Percentiles rank a stretch among this genome's conserved stretches.
These are phyloP conservation scores for Drechslera avenae DNA, from an alignment of 2,329 filamentous ascomycete species.

Conservation along the genomic window DNA sequence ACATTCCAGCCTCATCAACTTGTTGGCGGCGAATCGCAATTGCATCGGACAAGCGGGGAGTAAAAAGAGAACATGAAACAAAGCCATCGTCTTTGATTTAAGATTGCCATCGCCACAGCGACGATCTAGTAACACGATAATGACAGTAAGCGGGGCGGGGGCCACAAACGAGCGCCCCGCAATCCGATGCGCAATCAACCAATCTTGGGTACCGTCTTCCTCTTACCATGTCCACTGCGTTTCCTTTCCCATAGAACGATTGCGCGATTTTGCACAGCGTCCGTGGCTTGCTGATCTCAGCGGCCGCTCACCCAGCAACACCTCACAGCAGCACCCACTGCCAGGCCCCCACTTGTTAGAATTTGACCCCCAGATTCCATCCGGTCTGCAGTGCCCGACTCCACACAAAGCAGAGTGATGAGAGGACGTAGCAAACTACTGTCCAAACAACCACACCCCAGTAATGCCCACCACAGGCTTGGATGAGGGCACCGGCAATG, in stretches of 20 bases:
- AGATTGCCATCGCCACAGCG: too few species aligned
- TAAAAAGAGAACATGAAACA: too few species aligned
- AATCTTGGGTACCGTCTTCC: background rate
- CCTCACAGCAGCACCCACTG: background rate
- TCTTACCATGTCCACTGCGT: background rate
- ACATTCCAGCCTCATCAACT: background rate
- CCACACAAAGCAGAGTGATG: slow-evolving; percentile 47
- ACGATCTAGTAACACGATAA: too few species aligned
- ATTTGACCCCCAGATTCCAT: slow-evolving; percentile 48
- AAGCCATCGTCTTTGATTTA: too few species aligned
- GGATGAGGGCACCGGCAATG: slow-evolving; percentile 52
- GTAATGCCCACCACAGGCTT: slow-evolving; percentile 49
- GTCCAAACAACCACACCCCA: slow-evolving; percentile 55
- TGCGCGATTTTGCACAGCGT: background rate
- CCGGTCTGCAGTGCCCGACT: slow-evolving; percentile 51
- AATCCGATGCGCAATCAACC: too few species aligned
- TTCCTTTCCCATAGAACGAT: background rate
- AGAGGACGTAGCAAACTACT: slow-evolving; percentile 50
- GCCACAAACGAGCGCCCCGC: too few species aligned
- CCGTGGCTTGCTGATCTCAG: background rate
- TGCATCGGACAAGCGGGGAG: too few species aligned
- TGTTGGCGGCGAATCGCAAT: too few species aligned
- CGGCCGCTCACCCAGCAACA: slow-evolving; percentile 3
- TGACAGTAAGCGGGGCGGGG: too few species aligned
- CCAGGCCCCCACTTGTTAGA: slow-evolving; percentile 14